Percentiles rank a stretch among this genome's conserved stretches.
Conservation (phyloP, 2,329 filamentous ascomycete species). For the Parastagonospora nodorum region DNA sequence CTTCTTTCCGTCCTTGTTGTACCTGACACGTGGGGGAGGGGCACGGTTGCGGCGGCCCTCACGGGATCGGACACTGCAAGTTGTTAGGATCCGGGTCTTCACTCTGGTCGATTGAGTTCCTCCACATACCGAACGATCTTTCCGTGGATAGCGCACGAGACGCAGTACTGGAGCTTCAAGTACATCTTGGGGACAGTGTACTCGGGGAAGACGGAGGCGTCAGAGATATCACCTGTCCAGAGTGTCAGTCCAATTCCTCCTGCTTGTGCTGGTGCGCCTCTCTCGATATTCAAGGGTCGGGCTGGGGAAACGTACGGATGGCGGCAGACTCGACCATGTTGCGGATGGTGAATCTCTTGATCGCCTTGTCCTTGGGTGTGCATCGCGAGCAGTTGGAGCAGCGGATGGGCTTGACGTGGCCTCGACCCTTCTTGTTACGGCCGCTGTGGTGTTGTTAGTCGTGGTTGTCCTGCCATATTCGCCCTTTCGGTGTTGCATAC, state of each 20-base stretch:
- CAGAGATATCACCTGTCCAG: slow-evolving; percentile 93
- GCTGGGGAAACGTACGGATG: slow-evolving; percentile 77
- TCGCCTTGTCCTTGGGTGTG: slow-evolving; percentile 99
- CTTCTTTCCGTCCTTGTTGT: slow-evolving; percentile 99
- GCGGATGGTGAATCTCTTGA: slow-evolving; percentile 99
- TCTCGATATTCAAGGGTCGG: slow-evolving; percentile 2
- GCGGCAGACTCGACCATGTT: slow-evolving; percentile 99
- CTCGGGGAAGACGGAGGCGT: slow-evolving; percentile 98
- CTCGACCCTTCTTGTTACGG: slow-evolving; percentile 99
- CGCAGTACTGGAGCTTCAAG: slow-evolving; percentile 99
- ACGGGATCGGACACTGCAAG: slow-evolving; percentile 86
- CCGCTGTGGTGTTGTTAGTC: slow-evolving; percentile 66
- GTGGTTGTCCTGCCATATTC: slow-evolving; percentile 16
- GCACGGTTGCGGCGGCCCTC: slow-evolving; percentile 98
- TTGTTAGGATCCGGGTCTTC: slow-evolving; percentile 16
- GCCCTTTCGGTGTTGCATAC: slow-evolving; percentile 54
- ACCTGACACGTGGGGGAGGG: slow-evolving; percentile 93
- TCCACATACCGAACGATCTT: slow-evolving; percentile 99
- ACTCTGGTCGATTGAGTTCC: not conserved
- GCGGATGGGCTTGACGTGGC: slow-evolving; percentile 99
- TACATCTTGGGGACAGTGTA: slow-evolving; percentile 99
- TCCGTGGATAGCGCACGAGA: slow-evolving; percentile 99
- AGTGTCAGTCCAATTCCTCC: slow-evolving; percentile 27
- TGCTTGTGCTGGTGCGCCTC: slow-evolving; percentile 3
- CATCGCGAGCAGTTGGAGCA: slow-evolving; percentile 82